Evolutionary conservation across 1,284 basidiomycete genomes (phyloP).

Genomic region (Ustilago trichophora): DNA sequence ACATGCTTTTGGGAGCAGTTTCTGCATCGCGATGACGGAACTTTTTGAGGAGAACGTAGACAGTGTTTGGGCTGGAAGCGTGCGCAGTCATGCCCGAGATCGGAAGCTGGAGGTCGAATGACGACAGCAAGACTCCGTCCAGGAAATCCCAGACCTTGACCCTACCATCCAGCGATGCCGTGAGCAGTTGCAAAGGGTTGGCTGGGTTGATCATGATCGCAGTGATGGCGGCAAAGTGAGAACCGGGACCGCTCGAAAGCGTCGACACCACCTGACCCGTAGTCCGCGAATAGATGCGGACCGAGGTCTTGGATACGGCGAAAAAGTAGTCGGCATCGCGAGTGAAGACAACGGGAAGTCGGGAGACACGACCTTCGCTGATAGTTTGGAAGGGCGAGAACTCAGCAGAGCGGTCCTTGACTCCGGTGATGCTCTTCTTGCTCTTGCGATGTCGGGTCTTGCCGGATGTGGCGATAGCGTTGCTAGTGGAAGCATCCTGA

Average conservation of each 20-base stretch:
- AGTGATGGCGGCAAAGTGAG: slow-evolving; percentile 69
- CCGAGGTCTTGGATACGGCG: slow-evolving; percentile 51
- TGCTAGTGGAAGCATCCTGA: slow-evolving; percentile 16
- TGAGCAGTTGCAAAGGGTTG: slow-evolving; percentile 88
- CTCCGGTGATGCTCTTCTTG: slow-evolving; percentile 16
- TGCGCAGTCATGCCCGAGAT: slow-evolving; percentile 79
- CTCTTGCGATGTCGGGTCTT: slow-evolving; percentile 19
- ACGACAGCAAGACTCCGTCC: slow-evolving; percentile 80
- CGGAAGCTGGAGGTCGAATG: slow-evolving; percentile 71
- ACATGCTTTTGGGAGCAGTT: slow-evolving; percentile 21
- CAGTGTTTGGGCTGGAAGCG: slow-evolving; percentile 73
- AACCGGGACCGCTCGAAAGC: slow-evolving; percentile 46
- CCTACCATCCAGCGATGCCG: slow-evolving; percentile 82
- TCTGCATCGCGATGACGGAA: slow-evolving; percentile 62
- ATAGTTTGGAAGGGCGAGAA: slow-evolving; percentile 39
- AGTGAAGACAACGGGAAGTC: slow-evolving; percentile 43
- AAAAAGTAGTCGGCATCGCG: slow-evolving; percentile 59
- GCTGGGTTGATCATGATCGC: slow-evolving; percentile 81
- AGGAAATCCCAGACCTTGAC: slow-evolving; percentile 93
- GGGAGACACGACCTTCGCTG: slow-evolving; percentile 39
- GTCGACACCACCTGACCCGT: slow-evolving; percentile 61
- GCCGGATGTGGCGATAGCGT: slow-evolving; percentile 4
- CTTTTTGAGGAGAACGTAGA: slow-evolving; percentile 75
- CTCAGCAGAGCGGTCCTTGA: slow-evolving; percentile 20
- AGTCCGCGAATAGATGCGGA: slow-evolving; percentile 57